phyloP scores from a whole-genome alignment of 768 basidiomycete genomes.

The Boletus tomentosulus region DNA sequence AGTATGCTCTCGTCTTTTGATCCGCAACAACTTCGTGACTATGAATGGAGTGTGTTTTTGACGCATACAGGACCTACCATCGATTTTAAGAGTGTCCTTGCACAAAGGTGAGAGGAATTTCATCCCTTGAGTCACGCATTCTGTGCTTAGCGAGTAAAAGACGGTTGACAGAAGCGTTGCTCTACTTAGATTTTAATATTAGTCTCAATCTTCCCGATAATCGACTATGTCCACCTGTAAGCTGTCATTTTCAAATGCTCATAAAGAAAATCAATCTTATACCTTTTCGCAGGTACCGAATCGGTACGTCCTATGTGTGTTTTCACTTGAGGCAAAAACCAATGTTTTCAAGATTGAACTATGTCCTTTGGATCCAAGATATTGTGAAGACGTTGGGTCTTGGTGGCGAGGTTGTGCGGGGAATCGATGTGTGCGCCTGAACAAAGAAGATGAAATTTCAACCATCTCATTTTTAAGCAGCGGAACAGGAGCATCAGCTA shows the following conservation, averaged over 20 bases:
- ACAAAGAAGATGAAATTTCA: background rate
- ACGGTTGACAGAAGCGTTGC: slow-evolving; percentile 72
- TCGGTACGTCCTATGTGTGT: slow-evolving; percentile 38
- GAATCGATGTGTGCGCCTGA: slow-evolving; percentile 66
- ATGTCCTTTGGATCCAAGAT: slow-evolving; percentile 82
- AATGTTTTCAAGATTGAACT: slow-evolving; percentile 62
- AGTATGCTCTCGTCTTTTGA: slow-evolving; percentile 37
- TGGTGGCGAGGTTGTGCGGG: slow-evolving; percentile 34
- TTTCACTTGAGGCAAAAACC: background rate
- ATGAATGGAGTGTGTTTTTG: slow-evolving; percentile 22
- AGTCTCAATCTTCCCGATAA: slow-evolving; percentile 58
- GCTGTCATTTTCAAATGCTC: slow-evolving; percentile 17
- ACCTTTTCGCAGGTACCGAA: slow-evolving; percentile 58
- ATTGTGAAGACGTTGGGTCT: slow-evolving; percentile 39
- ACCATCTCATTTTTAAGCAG: slow-evolving; percentile 33
- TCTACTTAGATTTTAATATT: slow-evolving; percentile 70
- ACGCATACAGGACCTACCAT: slow-evolving; percentile 42
- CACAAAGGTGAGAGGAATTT: slow-evolving; percentile 52
- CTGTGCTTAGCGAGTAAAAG: slow-evolving; percentile 36
- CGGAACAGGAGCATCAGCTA: slow-evolving; percentile 87
- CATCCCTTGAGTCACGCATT: background rate
- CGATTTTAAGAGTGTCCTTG: slow-evolving; percentile 69
- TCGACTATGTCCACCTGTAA: slow-evolving; percentile 84
- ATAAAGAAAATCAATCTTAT: background rate
- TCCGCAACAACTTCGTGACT: background rate